phyloP scores from a whole-genome alignment of 83 land plant species.

The Diphasiastrum complanatum region DNA sequence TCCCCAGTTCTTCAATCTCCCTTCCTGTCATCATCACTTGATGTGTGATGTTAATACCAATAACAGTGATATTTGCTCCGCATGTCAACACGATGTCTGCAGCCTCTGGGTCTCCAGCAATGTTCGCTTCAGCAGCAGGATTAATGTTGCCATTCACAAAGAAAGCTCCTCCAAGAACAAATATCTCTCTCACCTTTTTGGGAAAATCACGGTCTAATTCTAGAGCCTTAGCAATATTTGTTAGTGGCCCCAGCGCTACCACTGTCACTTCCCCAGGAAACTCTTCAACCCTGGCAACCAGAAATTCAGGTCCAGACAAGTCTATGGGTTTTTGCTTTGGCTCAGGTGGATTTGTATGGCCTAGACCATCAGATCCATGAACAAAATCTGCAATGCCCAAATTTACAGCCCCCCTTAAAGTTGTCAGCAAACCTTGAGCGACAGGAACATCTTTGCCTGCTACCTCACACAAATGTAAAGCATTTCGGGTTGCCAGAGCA shows the following conservation, averaged over 20 bases:
- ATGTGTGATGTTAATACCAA: constrained; percentile 90
- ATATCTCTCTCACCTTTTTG: constrained; percentile 63
- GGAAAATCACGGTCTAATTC: constrained; percentile 62
- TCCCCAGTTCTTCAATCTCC: constrained; percentile 25
- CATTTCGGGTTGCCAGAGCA: constrained; percentile 1
- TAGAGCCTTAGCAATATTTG: constrained; percentile 92
- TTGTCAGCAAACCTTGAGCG: no score
- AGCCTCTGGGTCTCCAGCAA: constrained; percentile 90
- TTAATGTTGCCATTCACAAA: constrained; percentile 88
- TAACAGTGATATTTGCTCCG: constrained; percentile 79
- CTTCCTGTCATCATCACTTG: constrained; percentile 82
- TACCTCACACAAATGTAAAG: constrained; percentile 10
- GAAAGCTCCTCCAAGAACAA: constrained; percentile 93
- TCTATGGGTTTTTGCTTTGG: constrained; percentile 64
- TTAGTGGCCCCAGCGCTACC: constrained; percentile 92
- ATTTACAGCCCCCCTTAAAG: constrained; percentile 76
- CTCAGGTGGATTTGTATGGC: constrained; percentile 64
- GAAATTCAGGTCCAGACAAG: constrained; percentile 62
- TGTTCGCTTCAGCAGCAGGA: constrained; percentile 96
- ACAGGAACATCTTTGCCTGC: no score
- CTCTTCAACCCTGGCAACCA: constrained; percentile 49
- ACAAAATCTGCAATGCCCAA: constrained; percentile 81
- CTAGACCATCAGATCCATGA: constrained; percentile 96
- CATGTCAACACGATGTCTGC: constrained; percentile 91
- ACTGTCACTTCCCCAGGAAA: constrained; percentile 76